These are phyloP conservation scores for Aspergillus uvarum DNA, from an alignment of 2,329 filamentous ascomycete species.

Conservation along the genomic window DNA sequence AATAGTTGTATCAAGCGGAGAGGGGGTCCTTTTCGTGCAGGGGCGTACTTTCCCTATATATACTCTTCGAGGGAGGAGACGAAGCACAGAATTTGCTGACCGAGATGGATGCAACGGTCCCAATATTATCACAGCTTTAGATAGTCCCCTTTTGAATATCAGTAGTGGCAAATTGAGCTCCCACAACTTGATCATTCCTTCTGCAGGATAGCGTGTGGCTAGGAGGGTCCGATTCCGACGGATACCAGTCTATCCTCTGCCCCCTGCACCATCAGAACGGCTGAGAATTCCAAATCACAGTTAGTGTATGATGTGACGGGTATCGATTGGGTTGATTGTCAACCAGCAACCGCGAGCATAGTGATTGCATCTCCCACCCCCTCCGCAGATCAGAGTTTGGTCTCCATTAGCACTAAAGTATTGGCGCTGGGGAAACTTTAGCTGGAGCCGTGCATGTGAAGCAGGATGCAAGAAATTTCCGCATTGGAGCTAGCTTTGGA, in stretches of 20 bases:
- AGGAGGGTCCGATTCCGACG: constrained; percentile 1
- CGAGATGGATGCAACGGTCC: background rate
- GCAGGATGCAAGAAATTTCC: background rate
- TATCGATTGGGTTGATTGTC: background rate
- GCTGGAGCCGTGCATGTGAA: background rate
- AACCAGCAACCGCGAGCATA: background rate
- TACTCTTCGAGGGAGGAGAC: background rate
- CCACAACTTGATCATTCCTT: background rate
- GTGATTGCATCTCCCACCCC: background rate
- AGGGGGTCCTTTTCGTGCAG: background rate
- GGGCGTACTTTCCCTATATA: constrained; percentile 6
- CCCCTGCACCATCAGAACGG: constrained; percentile 5
- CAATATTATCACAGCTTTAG: background rate
- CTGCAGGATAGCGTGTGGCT: constrained; percentile 7
- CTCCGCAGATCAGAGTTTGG: constrained; percentile 6
- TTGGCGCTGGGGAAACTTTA: background rate
- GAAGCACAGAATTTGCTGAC: background rate
- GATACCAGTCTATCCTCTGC: background rate
- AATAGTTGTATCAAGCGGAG: background rate
- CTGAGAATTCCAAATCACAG: constrained; percentile 10
- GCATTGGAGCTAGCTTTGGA: background rate
- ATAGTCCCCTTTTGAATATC: background rate
- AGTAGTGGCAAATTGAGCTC: background rate
- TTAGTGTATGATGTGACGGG: background rate
- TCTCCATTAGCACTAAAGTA: background rate